Evolutionary conservation across 352 stramenopile genomes (phyloP), one percentile per base, ranked within the genome.

Genomic region (Pythium grandisporangium): DNA sequence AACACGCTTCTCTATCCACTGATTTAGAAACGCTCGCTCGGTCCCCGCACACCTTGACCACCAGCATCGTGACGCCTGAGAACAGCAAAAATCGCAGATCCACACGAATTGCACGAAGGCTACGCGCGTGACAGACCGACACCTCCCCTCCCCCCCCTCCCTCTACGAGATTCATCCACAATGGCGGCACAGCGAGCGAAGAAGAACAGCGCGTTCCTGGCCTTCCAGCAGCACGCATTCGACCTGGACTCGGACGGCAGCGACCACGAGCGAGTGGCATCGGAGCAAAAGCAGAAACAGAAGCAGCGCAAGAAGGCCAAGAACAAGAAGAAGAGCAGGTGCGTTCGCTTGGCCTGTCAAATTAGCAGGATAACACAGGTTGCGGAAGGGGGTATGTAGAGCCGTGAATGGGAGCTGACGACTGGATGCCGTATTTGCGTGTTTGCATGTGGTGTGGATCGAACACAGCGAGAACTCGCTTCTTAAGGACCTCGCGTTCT

Each of bases 281-380:
- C 70, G 41, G 59, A 84, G 54, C 66, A 73, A 10, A 64, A 64
- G 57, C 49, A 51, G 26, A 77, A 77, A 51, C 72, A 84, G 42
- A 82, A 84, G 42, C 56, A 66, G 40, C 79, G 75, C 59, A 82
- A 85, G 51, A 86, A 89, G 51, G 67, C 56, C 48, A 71, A 73
- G 62, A 67, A 47, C 53, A 84, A 84, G 60, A 87, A 87, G 59
- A 87, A 81, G 40, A 84, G 52, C 66, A 84, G 44, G 73, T 66
- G 48, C 26, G 56, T 35, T 14, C 6, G 16, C 11, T 27, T 8
- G 27, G n/a, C n/a, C n/a, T n/a, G n/a, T n/a, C n/a, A n/a, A n/a
- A n/a, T n/a, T n/a, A n/a, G n/a, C n/a, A n/a, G n/a, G n/a, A n/a
- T n/a, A n/a, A n/a, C n/a, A n/a, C n/a, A n/a, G n/a, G n/a, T n/a